Conservation (phyloP, 2,329 filamentous ascomycete species). For the Pseudodiploospora longispora region DNA sequence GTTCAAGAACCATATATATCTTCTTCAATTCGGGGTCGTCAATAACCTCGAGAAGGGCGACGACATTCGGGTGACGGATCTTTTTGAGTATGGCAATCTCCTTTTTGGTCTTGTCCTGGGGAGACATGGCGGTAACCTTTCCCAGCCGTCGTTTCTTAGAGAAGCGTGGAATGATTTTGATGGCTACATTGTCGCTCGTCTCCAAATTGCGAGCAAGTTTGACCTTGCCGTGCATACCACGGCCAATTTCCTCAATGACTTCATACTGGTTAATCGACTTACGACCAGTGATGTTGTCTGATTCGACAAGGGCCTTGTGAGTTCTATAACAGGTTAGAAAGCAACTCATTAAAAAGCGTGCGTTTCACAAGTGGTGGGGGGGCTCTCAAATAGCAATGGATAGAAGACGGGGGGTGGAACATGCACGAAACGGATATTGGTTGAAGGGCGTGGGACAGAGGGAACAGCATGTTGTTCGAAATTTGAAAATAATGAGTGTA, state of each 20-base stretch:
- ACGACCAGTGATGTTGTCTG: slow-evolving; percentile 79
- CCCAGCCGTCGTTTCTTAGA: slow-evolving; percentile 91
- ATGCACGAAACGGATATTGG: too few relatives aligned
- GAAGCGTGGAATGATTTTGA: slow-evolving; percentile 96
- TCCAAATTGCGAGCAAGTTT: slow-evolving; percentile 81
- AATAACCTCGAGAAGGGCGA: slow-evolving; percentile 91
- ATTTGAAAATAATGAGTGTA: too few relatives aligned
- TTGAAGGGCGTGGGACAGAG: neutral
- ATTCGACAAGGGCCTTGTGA: slow-evolving; percentile 83
- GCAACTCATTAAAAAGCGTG: neutral
- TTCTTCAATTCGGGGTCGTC: slow-evolving; percentile 95
- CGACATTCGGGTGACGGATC: slow-evolving; percentile 93
- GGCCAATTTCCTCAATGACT: slow-evolving; percentile 90
- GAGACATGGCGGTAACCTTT: slow-evolving; percentile 58
- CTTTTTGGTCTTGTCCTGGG: slow-evolving; percentile 76
- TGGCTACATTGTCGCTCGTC: slow-evolving; percentile 74
- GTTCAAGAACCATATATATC: slow-evolving; percentile 96
- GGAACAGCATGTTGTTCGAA: too few relatives aligned
- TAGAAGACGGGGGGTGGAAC: too few relatives aligned
- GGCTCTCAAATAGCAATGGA: slow-evolving; percentile 1
- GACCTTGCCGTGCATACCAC: slow-evolving; percentile 95
- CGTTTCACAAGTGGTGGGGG: neutral
- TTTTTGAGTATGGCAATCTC: slow-evolving; percentile 99
- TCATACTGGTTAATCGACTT: slow-evolving; percentile 98
- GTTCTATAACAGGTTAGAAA: slow-evolving; percentile 45